Evolutionary conservation across 139 green algal genomes (phyloP).

Genomic region (Coelastrella sp.): DNA sequence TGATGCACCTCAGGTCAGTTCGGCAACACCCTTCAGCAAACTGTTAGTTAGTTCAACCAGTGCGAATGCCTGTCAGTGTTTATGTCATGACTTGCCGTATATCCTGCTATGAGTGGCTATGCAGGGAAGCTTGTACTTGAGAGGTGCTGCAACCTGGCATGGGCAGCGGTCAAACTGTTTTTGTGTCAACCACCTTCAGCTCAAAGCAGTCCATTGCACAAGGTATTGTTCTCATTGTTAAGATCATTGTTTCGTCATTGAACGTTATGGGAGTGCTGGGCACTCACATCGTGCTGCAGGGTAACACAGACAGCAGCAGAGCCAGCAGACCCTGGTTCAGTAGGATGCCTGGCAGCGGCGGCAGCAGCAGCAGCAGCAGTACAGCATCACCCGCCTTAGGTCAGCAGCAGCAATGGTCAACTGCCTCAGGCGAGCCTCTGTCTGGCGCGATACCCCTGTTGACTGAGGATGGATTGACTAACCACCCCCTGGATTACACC

Average conservation of each 20-base stretch:
- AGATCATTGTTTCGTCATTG: not conserved
- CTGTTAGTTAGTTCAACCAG: no score
- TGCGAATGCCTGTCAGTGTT: no score
- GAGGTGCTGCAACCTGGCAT: no score
- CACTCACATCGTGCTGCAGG: not conserved
- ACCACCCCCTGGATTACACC: conserved; percentile 74
- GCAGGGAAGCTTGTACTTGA: no score
- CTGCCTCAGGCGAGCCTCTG: not conserved
- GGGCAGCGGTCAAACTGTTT: no score
- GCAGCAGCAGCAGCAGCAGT: conserved; percentile 14
- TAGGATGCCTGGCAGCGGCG: conserved; percentile 6
- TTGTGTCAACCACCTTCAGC: no score
- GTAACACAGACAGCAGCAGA: not conserved
- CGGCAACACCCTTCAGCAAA: not conserved
- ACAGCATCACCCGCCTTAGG: not conserved
- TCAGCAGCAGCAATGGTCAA: conserved; percentile 27
- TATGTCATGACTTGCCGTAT: no score
- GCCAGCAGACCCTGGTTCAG: conserved; percentile 7
- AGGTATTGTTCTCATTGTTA: no score
- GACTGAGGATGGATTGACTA: conserved; percentile 49
- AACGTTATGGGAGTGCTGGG: not conserved
- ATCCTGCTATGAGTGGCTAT: no score
- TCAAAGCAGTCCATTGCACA: no score
- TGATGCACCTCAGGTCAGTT: not conserved
- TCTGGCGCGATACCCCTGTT: conserved; percentile 23